These are phyloP conservation scores for Cyberlindnera mrakii DNA, from an alignment of 805 yeast genomes.

Conservation along the genomic window DNA sequence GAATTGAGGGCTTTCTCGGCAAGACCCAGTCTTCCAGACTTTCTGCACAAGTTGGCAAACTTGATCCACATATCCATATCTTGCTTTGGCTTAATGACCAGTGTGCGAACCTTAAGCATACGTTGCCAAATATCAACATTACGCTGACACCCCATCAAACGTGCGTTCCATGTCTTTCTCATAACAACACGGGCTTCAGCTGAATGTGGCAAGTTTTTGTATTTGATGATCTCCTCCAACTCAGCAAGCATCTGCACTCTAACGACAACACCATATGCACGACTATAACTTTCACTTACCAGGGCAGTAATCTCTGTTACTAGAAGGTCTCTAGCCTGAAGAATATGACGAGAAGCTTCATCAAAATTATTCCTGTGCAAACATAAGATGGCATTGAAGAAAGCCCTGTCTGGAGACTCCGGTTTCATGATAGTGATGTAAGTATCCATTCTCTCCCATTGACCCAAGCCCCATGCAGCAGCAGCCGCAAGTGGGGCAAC, in stretches of 20 bases:
- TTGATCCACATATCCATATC: constrained; percentile 98
- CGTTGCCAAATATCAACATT: constrained; percentile 99
- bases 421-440: constrained; percentile 85
- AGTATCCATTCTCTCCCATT: constrained; percentile 94
- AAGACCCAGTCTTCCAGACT: constrained; percentile 84
- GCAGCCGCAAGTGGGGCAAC: constrained; percentile 98
- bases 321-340: constrained; percentile 79
- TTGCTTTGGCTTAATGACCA: constrained; percentile 90
- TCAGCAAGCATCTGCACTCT: constrained; percentile 97
- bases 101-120: constrained; percentile 84
- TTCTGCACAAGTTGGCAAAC: constrained; percentile 92
- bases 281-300: constrained; percentile 90
- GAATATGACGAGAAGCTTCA: constrained; percentile 73
- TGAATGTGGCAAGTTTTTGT: constrained; percentile 77
- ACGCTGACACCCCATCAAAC: constrained; percentile 89
- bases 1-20: constrained; percentile 89
- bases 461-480: constrained; percentile 96
- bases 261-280: constrained; percentile 96
- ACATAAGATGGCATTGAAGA: constrained; percentile 84
- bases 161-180: constrained; percentile 89
- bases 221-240: constrained; percentile 87
- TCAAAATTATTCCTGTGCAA: constrained; percentile 82
- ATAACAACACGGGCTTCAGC: constrained; percentile 74
- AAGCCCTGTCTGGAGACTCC: constrained; percentile 92
- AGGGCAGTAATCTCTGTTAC: constrained; percentile 92